Evolutionary conservation across 805 yeast species (phyloP).

Genomic region (Isabelozyma heimii): DNA sequence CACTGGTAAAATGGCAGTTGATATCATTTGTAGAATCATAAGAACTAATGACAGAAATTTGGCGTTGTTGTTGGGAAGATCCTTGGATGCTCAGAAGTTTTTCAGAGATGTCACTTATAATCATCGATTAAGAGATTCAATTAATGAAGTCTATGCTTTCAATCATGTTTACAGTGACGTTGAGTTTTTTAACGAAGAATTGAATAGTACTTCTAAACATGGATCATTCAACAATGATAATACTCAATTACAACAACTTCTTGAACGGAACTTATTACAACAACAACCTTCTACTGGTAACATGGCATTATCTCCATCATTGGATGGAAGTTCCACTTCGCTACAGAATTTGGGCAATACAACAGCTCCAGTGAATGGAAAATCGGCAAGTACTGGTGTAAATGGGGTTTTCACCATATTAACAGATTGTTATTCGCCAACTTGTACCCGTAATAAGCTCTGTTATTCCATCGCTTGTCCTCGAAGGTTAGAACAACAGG

Average conservation of each 20-base stretch:
- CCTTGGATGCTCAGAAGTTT: conserved; percentile 89
- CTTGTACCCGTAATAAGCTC: conserved; percentile 82
- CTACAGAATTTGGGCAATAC: no score
- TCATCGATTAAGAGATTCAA: conserved; percentile 86
- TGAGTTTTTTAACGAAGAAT: conserved; percentile 37
- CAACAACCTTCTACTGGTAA: conserved; percentile 16
- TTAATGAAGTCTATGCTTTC: conserved; percentile 83
- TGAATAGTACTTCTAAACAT: conserved; percentile 20
- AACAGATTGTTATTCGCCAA: conserved; percentile 95
- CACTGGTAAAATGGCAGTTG: conserved; percentile 92
- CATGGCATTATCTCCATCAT: neutral
- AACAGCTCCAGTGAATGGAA: neutral
- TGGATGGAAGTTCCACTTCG: conserved; percentile 3
- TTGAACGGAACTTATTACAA: conserved; percentile 13
- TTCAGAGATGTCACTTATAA: conserved; percentile 96
- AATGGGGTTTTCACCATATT: conserved; percentile 91
- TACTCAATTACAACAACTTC: conserved; percentile 7
- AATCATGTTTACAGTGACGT: conserved; percentile 51
- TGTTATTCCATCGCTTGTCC: conserved; percentile 98
- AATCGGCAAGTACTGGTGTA: conserved; percentile 37
- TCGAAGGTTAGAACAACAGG: conserved; percentile 91
- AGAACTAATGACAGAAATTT: conserved; percentile 88
- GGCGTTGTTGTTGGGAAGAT: conserved; percentile 84
- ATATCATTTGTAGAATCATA: conserved; percentile 78
- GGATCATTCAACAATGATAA: conserved; percentile 22